Evolutionary conservation across 192 early-diverging fungal species (phyloP), one percentile per base, ranked within the genome.

Genomic region (Coemansia sp.): DNA sequence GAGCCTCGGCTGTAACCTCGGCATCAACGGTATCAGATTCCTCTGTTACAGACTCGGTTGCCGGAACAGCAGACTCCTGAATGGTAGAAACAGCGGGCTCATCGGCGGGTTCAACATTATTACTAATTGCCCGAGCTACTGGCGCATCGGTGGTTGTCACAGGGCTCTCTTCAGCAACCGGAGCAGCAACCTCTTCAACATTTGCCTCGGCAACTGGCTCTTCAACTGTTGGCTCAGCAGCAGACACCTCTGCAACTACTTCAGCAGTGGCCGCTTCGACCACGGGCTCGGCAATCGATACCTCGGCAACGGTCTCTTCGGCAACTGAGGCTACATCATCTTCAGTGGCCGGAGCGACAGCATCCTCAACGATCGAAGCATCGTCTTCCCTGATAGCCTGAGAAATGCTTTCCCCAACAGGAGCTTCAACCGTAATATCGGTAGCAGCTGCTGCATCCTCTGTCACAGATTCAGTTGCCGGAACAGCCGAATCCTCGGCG

Each of bases 241-340:
- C 26, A 31, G 25, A 10, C 2, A 58, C 52, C 12, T 36, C 31
- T 9, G 48, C 47, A 5, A 53, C 3, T 37, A 17, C 58, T 12
- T 56, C 60, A 52, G 20, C 60, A 34, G 24, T 46, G n/a, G n/a
- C 11, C n/a, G 44, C 59, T 34, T 61, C 60, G 1, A 26, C 12
- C 26, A 7, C 44, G 5, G 40, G 23, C 20, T 61, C 53, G 14
- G 14, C 44, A 14, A 47, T 50, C 9, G 47, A 55, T 26, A 6
- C 20, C 4, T 11, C 50, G 3, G 50, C 8, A 40, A 6, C 38
- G 14, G 38, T 14, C 3, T 40, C 38, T 12, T 12, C 38, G 38
- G 2, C 8, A 14, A 14, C 1, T 14, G 8, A 9, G 14, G 8
- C 2, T 12, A 14, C 38, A 14, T 9, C 8, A 12, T 40, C 51